Conservation (phyloP, 208 protist species). For the Jaenimonas drosophilae region DNA sequence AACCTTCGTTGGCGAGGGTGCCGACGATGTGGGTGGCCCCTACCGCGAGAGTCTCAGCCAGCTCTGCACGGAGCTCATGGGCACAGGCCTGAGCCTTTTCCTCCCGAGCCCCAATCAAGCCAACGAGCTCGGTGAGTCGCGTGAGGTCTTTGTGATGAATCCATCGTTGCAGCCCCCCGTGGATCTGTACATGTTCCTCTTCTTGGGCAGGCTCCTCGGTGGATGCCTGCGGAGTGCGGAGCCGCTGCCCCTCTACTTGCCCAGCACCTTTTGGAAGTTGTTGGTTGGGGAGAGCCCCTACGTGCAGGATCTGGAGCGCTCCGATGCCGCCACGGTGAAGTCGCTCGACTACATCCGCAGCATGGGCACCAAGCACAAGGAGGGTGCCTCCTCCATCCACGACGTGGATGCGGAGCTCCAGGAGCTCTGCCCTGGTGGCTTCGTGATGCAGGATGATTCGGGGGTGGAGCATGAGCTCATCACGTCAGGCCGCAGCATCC, state of each 20-base stretch:
- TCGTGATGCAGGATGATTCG: slow-evolving; percentile 20
- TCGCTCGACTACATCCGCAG: slow-evolving; percentile 48
- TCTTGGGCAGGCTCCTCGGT: slow-evolving; percentile 92
- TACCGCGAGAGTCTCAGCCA: slow-evolving; percentile 89
- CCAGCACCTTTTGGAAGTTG: slow-evolving; percentile 86
- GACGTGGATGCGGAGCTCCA: slow-evolving; percentile 36
- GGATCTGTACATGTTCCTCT: slow-evolving; percentile 75
- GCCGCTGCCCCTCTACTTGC: slow-evolving; percentile 87
- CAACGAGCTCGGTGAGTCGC: slow-evolving; percentile 53
- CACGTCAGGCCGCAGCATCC: slow-evolving; percentile 18
- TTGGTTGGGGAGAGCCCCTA: slow-evolving; percentile 61
- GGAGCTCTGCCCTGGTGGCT: slow-evolving; percentile 48
- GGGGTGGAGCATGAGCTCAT: slow-evolving; percentile 28
- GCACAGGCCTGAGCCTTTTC: slow-evolving; percentile 70
- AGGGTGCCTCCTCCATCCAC: slow-evolving; percentile 51
- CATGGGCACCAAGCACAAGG: slow-evolving; percentile 5
- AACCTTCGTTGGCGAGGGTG: slow-evolving; percentile 82
- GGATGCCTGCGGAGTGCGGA: slow-evolving; percentile 88
- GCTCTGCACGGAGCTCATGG: slow-evolving; percentile 87
- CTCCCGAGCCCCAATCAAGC: slow-evolving; percentile 72
- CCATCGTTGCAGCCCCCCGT: slow-evolving; percentile 27
- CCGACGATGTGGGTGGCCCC: slow-evolving; percentile 90
- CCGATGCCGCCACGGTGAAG: slow-evolving; percentile 40
- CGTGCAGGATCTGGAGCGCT: slow-evolving; percentile 36
- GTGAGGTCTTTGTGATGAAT: slow-evolving; percentile 76